A percentile compares a stretch with the other conserved stretches of the same genome.
phyloP scores from a whole-genome alignment of 768 basidiomycete genomes.

The Macrolepiota dolichaula region DNA sequence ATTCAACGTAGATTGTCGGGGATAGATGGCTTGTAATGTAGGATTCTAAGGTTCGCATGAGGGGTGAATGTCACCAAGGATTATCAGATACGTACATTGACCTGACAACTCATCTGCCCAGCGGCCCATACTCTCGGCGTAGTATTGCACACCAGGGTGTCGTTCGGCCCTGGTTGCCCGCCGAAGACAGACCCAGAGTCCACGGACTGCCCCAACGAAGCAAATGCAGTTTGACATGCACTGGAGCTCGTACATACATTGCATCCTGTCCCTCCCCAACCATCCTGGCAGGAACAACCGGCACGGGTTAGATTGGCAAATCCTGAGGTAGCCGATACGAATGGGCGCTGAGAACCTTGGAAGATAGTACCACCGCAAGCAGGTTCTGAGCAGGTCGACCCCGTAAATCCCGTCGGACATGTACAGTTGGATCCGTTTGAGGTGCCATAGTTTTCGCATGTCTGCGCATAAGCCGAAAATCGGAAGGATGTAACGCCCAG shows the following conservation, averaged over 20 bases:
- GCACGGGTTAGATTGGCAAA: slow-evolving; percentile 67
- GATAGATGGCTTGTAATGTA: slow-evolving; percentile 74
- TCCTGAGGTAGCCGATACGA: slow-evolving; percentile 39
- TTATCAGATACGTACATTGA: slow-evolving; percentile 55
- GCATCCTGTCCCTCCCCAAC: slow-evolving; percentile 78
- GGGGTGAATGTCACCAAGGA: background rate
- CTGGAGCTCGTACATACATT: slow-evolving; percentile 70
- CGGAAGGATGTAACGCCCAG: slow-evolving; percentile 16
- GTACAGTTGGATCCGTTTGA: slow-evolving; percentile 55
- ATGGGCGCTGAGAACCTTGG: slow-evolving; percentile 58
- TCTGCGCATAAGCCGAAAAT: slow-evolving; percentile 27
- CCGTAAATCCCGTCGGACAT: slow-evolving; percentile 84
- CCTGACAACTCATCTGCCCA: slow-evolving; percentile 81
- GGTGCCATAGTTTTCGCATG: slow-evolving; percentile 71
- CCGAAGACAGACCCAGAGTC: slow-evolving; percentile 23
- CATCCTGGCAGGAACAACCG: slow-evolving; percentile 65
- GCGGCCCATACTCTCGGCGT: slow-evolving; percentile 70
- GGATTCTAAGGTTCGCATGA: slow-evolving; percentile 56
- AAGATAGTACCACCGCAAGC: slow-evolving; percentile 83
- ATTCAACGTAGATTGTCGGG: slow-evolving; percentile 67
- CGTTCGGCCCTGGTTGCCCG: slow-evolving; percentile 40
- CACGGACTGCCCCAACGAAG: slow-evolving; percentile 34
- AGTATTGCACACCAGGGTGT: slow-evolving; percentile 73
- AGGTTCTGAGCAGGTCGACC: slow-evolving; percentile 61
- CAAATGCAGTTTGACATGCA: slow-evolving; percentile 67